Evolutionary conservation across 2,329 filamentous ascomycete species (phyloP), one percentile per base, ranked within the genome.

Genomic region (Microcera coccophila): DNA sequence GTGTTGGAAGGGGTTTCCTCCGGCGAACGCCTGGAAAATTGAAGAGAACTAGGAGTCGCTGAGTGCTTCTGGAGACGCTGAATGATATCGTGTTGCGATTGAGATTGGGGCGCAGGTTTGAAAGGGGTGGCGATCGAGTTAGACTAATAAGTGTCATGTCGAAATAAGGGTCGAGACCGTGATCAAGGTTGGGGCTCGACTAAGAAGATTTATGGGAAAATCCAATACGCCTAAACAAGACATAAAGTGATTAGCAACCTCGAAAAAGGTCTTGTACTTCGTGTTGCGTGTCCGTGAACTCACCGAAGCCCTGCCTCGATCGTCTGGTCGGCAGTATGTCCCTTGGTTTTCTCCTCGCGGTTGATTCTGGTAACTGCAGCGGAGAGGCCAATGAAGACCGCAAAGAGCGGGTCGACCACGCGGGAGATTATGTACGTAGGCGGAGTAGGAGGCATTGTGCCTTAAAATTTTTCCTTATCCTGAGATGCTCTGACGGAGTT

Each of bases 341-440:
- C 78, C 62, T 79, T 78, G 38, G 73, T 74, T 60, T 76, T 76
- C 51, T 78, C 75, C 54, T 82, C 78, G 28, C 78, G 76, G 50
- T 74, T 80, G 66, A 82, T 79, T 48, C 78, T 71, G 33, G 72
- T 73, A 9, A 65, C 73, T 19, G 78, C 76, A 2, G 78, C 78
- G 18, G 71, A 70, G 20, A 80, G 52, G 15, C 78, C 78, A 40
- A 81, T 80, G 42, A 73, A 58, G 12, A 81, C 54, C 29, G 76
- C 78, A 40, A 82, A 82, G 26, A 82, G 71, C 15, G 78, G 78
- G 49, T 82, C 78, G 15, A 72, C 76, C 7, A 72, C 68, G 54
- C 71, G 68, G n/a, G 78, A 80, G 43, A 82, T 79, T 48, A 82
- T 80, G 58, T 80, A 81, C 2, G 74, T 72, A 4, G 76, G 74